Conservation (phyloP, 495 filamentous ascomycete species). For the Amniculicola lignicola region DNA sequence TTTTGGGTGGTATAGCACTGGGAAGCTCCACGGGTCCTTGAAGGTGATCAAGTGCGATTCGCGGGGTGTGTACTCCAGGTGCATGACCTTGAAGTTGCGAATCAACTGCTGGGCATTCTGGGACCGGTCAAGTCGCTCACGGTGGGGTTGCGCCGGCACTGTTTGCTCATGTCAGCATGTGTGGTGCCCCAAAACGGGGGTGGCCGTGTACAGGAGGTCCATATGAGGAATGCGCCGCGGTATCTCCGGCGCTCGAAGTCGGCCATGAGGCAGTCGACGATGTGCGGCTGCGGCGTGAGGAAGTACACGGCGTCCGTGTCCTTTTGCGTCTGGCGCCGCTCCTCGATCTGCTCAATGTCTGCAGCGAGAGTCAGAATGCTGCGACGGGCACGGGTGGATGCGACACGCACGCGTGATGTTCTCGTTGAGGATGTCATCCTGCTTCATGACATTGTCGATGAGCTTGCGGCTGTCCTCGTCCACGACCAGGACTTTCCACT, state of each 20-base stretch:
- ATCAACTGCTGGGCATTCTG: slow-evolving; percentile 67
- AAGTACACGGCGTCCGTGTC: slow-evolving; percentile 94
- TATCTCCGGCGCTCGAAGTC: slow-evolving; percentile 84
- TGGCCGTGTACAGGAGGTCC: slow-evolving; percentile 70
- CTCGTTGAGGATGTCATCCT: slow-evolving; percentile 92
- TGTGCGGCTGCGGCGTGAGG: slow-evolving; percentile 75
- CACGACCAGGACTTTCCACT: slow-evolving; percentile 96
- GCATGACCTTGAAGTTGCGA: slow-evolving; percentile 66
- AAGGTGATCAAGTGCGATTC: slow-evolving; percentile 92
- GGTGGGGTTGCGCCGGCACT: slow-evolving; percentile 56
- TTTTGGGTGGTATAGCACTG: slow-evolving; percentile 81
- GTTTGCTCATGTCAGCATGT: neutral
- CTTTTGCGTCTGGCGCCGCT: slow-evolving; percentile 70
- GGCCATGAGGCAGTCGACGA: slow-evolving; percentile 88
- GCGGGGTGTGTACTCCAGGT: slow-evolving; percentile 81
- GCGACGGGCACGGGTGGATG: neutral
- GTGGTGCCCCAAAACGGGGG: neutral
- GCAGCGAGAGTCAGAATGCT: slow-evolving; percentile 8
- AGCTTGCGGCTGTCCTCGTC: slow-evolving; percentile 76
- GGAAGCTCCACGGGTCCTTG: slow-evolving; percentile 91
- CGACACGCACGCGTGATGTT: slow-evolving; percentile 80
- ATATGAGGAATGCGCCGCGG: slow-evolving; percentile 69
- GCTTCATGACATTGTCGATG: slow-evolving; percentile 80
- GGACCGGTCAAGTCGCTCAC: slow-evolving; percentile 56
- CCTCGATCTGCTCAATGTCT: slow-evolving; percentile 92